Evolutionary conservation across 2,329 filamentous ascomycete genomes (phyloP).

Genomic region (Diaporthe vexans): DNA sequence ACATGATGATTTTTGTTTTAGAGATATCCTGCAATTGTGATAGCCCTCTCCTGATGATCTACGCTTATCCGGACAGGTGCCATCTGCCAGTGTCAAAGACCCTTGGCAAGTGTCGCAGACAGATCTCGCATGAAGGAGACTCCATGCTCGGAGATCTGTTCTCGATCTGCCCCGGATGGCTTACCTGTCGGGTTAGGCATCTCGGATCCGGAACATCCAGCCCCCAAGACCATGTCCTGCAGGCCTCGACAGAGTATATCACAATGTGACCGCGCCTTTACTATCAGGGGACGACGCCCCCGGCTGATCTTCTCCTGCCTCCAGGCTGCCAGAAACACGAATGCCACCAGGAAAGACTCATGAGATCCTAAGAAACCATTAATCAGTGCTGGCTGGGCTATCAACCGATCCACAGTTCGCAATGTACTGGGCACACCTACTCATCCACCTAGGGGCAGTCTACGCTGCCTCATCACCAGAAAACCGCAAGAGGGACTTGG

Average conservation of each 20-base stretch:
- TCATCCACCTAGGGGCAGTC: not conserved
- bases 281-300: not conserved
- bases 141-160: conserved; percentile 1
- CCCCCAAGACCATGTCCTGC: not conserved
- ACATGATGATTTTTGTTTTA: conserved; percentile 18
- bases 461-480: not conserved
- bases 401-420: not conserved
- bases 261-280: not conserved
- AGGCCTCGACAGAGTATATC: not conserved
- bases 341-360: not conserved
- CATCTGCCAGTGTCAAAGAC: conserved; percentile 16
- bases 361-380: conserved; percentile 2
- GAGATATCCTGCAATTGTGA: not conserved
- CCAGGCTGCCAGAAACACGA: not conserved
- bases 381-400: not conserved
- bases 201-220: conserved; percentile 6
- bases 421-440: conserved; percentile 9
- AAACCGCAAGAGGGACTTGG: conserved; percentile 19
- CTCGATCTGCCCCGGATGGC: conserved; percentile 1
- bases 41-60: not conserved
- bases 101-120: conserved; percentile 18
- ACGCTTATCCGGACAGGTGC: conserved; percentile 18
- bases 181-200: not conserved
- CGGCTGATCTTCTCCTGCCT: not conserved
- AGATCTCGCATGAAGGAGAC: not conserved